Evolutionary conservation across 106 monocot species (phyloP).

Genomic region (Acorus calamus): DNA sequence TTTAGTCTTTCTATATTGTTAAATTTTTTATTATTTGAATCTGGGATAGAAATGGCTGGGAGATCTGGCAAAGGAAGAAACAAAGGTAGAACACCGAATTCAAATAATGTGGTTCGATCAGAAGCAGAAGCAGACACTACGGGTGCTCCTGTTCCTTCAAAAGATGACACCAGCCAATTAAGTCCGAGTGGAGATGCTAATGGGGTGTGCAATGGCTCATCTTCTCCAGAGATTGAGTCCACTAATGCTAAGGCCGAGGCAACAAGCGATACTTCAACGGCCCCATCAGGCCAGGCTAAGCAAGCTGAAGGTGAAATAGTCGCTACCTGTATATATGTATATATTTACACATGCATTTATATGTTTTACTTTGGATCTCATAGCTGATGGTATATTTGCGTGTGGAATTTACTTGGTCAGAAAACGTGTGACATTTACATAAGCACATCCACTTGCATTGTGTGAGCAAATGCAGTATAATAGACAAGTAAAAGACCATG

Average conservation of each 20-base stretch:
- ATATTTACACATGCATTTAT: not conserved
- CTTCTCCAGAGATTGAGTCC: slow-evolving; percentile 7
- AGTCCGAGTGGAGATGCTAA: slow-evolving; percentile 20
- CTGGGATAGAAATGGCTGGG: slow-evolving; percentile 44
- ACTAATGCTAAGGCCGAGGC: slow-evolving; percentile 11
- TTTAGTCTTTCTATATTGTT: no score
- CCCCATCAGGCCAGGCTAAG: slow-evolving; percentile 5
- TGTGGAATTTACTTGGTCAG: no score
- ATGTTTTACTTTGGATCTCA: not conserved
- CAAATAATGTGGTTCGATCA: slow-evolving; percentile 4
- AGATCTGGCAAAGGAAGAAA: slow-evolving; percentile 62
- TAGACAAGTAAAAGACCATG: no score
- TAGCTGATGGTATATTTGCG: not conserved
- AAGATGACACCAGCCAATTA: slow-evolving; percentile 10
- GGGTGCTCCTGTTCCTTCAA: slow-evolving; percentile 12
- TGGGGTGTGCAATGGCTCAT: slow-evolving; percentile 13
- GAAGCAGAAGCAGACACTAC: slow-evolving; percentile 16
- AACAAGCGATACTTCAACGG: slow-evolving; percentile 12
- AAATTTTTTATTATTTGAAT: no score
- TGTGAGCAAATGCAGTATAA: no score
- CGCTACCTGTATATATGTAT: not conserved
- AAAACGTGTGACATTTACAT: no score
- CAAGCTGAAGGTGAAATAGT: slow-evolving; percentile 39
- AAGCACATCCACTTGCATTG: no score
- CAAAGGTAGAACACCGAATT: slow-evolving; percentile 29